Conservation (phyloP, 2,329 filamentous ascomycete species). For the Pyricularia sp. region DNA sequence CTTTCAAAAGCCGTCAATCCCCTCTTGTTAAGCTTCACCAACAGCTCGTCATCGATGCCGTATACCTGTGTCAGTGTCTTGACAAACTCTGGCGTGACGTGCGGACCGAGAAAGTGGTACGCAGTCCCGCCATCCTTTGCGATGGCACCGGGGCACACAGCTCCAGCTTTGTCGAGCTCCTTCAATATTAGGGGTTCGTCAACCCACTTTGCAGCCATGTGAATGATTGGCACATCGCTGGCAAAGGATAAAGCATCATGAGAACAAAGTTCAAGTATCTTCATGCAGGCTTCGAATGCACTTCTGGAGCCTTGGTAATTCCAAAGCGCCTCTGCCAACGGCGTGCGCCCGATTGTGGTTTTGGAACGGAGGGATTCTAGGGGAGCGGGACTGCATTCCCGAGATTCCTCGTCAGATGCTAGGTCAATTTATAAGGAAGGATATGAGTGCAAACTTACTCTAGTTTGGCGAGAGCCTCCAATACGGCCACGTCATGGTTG, state of each 20-base stretch:
- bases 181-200: neutral
- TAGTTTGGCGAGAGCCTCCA: neutral
- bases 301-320: neutral
- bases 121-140: neutral
- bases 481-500: neutral
- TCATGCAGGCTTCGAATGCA: neutral
- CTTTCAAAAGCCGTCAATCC: neutral
- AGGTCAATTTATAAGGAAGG: neutral
- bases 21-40: neutral
- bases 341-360: neutral
- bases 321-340: neutral
- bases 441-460: neutral
- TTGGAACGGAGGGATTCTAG: neutral
- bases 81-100: neutral
- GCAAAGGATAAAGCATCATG: neutral
- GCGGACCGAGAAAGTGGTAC: neutral
- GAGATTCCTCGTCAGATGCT: neutral
- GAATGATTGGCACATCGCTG: neutral
- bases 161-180: neutral
- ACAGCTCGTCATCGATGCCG: neutral
- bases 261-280: neutral
- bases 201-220: neutral
- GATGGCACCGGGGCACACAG: neutral
- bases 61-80: neutral
- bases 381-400: neutral